Evolutionary conservation across 192 early-diverging fungal genomes (phyloP).

Genomic region (Coemansia pectinata): DNA sequence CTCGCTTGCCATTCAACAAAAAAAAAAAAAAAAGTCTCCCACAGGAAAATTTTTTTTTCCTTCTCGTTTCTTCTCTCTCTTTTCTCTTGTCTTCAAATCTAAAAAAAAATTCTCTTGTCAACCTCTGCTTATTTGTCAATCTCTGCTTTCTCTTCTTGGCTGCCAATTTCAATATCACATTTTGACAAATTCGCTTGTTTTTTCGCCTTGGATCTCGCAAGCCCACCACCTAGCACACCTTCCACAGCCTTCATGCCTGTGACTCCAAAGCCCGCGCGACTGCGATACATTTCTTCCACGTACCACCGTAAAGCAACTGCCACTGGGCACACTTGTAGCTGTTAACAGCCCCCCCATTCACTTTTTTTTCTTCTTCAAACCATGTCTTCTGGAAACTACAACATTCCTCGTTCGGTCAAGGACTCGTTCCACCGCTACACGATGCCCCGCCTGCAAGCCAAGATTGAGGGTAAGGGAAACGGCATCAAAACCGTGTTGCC

Average conservation of each 20-base stretch:
- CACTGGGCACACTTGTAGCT: not conserved
- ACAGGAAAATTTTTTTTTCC: not conserved
- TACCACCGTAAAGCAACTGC: not conserved
- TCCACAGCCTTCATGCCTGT: conserved; percentile 31
- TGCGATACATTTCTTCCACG: conserved; percentile 8
- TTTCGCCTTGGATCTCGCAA: not conserved
- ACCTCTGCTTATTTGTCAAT: no score
- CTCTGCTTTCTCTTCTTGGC: not conserved
- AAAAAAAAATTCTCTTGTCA: no score
- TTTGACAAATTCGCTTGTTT: not conserved
- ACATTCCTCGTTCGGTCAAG: conserved; percentile 86
- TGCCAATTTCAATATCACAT: not conserved
- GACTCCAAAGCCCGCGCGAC: conserved; percentile 15
- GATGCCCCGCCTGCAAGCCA: conserved; percentile 88
- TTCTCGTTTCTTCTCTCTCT: not conserved
- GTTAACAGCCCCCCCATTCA: no score
- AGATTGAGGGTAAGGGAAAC: conserved; percentile 98
- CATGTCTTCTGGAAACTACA: conserved; percentile 58
- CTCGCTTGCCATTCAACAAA: not conserved
- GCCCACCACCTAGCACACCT: not conserved
- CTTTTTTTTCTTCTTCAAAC: no score
- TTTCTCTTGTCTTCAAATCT: not conserved
- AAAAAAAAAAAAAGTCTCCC: not conserved
- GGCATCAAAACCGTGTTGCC: conserved; percentile 98
- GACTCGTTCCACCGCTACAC: conserved; percentile 99